Base-by-base conservation (phyloP, 208 protist genomes). In the Borovskyia barvae region DNA sequence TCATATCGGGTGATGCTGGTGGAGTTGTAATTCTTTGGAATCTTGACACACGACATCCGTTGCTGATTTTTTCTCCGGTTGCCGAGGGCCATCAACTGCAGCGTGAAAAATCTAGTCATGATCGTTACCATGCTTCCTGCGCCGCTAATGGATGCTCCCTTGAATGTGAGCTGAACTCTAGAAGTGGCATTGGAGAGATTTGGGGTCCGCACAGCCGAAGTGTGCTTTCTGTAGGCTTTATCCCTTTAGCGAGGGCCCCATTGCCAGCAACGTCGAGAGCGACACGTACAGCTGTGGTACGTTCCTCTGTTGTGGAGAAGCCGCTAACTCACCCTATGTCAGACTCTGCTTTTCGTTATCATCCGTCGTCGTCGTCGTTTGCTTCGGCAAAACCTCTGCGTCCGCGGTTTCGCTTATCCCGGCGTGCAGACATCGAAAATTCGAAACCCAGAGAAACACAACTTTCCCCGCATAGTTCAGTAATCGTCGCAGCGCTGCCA, bases 11-110 rank as follows among this genome's bases (percentile, higher is more conserved):
- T 0, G 87, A 94, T 59, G 80, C 77, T 2, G 69, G 76, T 33
- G 87, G 87, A 4, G 46, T 66, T 7, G 82, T 85, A 2, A 76
- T 75, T 14, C 25, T 94, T 29, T 94, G 87, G 84, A 81, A 94
- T 40, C 70, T 90, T 29, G 46, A 53, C 15, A 66, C 85, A 24
- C 77, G 87, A 19, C 55, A 59, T 2, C 61, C 67, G 8, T 37
- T 94, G 5, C 3, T 77, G 11, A 55, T 57, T 3, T 84, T 94
- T 41, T 51, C 70, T 17, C 61, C 61, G 3, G 22, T 78, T 6
- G 48, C 50, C 1, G 55, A 65, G 20, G 66, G 65, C 0, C 36
- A 28, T 1, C 36, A 37, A 1, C 52, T 64, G 35, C 45, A 54
- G 5, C n/a, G 49, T 17, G n/a, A 42, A 2, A 37, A 26, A 5